Evolutionary conservation across 1,139 yeast genomes (phyloP).

Genomic region (Arxiozyma heterogenica): DNA sequence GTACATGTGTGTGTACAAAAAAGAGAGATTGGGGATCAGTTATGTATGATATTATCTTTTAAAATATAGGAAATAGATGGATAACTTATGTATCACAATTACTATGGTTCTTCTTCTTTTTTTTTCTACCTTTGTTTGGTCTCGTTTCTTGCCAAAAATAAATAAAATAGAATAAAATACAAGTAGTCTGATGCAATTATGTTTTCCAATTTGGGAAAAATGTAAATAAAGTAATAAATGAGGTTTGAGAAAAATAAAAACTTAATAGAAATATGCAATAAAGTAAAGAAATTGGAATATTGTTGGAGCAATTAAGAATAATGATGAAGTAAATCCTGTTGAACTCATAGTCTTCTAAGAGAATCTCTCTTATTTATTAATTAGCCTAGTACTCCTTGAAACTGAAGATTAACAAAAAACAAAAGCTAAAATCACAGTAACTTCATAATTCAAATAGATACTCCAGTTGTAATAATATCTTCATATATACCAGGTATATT

Average conservation of each 20-base stretch:
- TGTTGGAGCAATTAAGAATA: no score
- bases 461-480: background rate
- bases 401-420: background rate
- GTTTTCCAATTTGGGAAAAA: constrained; percentile 10
- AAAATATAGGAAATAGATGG: background rate
- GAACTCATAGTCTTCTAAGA: no score
- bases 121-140: no score
- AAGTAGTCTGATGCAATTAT: background rate
- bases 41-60: no score
- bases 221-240: constrained; percentile 2
- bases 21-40: background rate
- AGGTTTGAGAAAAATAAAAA: background rate
- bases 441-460: background rate
- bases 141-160: background rate
- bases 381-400: background rate
- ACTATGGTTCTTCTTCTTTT: background rate
- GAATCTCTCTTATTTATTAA: no score
- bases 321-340: no score
- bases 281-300: no score
- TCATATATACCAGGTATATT: background rate
- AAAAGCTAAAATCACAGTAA: no score
- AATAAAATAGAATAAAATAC: no score
- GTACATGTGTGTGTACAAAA: no score
- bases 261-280: background rate
- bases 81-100: background rate